Evolutionary conservation across 352 stramenopile species (phyloP), one percentile per base, ranked within the genome.

Genomic region (Plasmopara viticola): DNA sequence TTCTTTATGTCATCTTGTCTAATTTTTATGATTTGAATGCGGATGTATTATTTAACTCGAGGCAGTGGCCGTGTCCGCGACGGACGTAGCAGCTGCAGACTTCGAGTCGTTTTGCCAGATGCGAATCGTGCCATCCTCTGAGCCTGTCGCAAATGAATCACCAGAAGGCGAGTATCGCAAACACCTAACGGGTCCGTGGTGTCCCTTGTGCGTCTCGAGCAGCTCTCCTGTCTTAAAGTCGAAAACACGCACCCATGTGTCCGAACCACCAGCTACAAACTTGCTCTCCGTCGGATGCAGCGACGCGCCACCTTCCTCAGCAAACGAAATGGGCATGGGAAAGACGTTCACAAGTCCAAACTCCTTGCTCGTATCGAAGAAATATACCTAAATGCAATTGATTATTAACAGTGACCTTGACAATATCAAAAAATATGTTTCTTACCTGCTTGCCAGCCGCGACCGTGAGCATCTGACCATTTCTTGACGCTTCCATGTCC

Each of bases 221-320:
- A 98, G 58, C 52, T 95, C 70, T 7, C 95, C 95, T 1, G 78
- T 94, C 10, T 81, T 56, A 58, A 82, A 96, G 64, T 98, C 90
- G 67, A 98, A 98, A 30, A 98, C 94, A 33, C 95, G 86, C 29
- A 99, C 94, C 94, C 93, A 98, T 53, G 98, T 92, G 72, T 99
- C 96, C 13, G 85, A 96, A 10, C 89, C 89, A 18, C 90, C 89
- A 12, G 88, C 87, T 49, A 97, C 93, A 56, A 97, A 95, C 49
- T 87, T 89, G 58, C 75, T 64, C 39, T 89, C 84, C 0, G 53
- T 72, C 20, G 87, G 86, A 63, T 95, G 82, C 40, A 97, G 74
- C 37, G 87, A 96, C 40, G 84, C 87, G 10, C 88, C 87, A 38
- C 90, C 90, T 64, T 96, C 94, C 8, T 95, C 89, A 2, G 90